These are phyloP conservation scores for Pseudevernia furfuracea DNA, from an alignment of 495 filamentous ascomycete genomes.

Conservation along the genomic window DNA sequence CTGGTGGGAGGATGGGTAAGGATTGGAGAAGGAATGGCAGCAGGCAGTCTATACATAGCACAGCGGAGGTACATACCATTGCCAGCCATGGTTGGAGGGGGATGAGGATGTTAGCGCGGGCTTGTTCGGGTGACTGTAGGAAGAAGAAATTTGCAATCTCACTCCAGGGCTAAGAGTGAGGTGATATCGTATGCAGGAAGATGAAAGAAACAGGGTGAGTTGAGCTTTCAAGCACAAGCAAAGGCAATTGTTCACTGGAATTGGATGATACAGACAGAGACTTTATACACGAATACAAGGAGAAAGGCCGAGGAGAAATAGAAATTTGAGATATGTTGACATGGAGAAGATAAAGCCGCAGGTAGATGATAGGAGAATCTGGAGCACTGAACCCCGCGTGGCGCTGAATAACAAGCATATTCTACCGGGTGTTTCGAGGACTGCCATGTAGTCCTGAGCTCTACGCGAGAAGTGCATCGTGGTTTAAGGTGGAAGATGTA, in stretches of 20 bases:
- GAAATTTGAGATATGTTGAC: neutral
- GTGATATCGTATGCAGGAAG: conserved; percentile 1
- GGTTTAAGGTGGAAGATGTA: neutral
- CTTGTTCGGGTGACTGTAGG: neutral
- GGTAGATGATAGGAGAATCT: conserved; percentile 9
- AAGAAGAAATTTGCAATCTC: neutral
- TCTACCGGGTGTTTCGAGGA: conserved; percentile 1
- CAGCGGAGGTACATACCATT: conserved; percentile 18
- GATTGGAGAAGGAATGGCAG: conserved; percentile 9
- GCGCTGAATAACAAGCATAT: neutral
- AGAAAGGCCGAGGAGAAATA: conserved; percentile 6
- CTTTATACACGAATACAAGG: conserved; percentile 2
- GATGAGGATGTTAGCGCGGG: neutral
- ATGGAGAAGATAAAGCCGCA: conserved; percentile 9
- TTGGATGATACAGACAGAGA: neutral
- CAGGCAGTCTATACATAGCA: conserved; percentile 8
- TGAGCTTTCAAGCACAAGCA: neutral
- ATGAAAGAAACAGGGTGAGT: neutral
- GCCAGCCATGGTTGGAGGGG: conserved; percentile 12
- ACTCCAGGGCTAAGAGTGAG: neutral
- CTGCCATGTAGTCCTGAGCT: neutral
- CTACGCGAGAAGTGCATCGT: neutral
- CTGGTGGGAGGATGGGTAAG: neutral
- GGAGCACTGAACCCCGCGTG: neutral
- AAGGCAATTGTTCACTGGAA: neutral